A percentile compares a stretch with the other conserved stretches of the same genome.
Conservation (phyloP, 257 asterid species). For the Solanum piurae region DNA sequence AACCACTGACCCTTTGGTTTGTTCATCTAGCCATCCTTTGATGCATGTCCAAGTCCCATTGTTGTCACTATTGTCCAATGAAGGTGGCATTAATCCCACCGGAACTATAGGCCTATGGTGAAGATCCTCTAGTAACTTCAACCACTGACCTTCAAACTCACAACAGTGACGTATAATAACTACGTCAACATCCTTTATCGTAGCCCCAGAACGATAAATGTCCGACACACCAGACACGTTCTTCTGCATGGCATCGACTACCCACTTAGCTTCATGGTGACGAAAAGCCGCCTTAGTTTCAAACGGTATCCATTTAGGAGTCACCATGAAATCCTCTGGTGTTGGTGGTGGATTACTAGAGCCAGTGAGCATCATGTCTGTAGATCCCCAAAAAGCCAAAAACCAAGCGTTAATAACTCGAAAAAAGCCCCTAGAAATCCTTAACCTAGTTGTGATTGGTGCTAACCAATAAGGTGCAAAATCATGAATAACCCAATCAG, state of each 20-base stretch:
- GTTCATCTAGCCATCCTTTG: slow-evolving; percentile 4
- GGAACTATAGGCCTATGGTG: slow-evolving; percentile 13
- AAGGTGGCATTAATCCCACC: slow-evolving; percentile 12
- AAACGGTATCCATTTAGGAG: slow-evolving; percentile 21
- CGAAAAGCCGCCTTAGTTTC: slow-evolving; percentile 14
- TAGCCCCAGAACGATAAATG: background rate
- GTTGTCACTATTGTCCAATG: background rate
- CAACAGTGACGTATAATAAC: slow-evolving; percentile 2
- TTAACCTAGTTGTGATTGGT: slow-evolving; percentile 7
- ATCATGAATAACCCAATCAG: slow-evolving; percentile 27
- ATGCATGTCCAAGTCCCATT: slow-evolving; percentile 3
- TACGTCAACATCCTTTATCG: background rate
- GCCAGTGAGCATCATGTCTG: background rate
- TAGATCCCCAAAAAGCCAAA: slow-evolving; percentile 9
- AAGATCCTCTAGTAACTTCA: slow-evolving; percentile 9
- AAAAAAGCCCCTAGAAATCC: background rate
- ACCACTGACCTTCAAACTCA: slow-evolving; percentile 17
- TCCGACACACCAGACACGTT: slow-evolving; percentile 3
- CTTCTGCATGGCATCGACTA: background rate
- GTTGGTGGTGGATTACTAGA: background rate
- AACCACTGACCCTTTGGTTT: slow-evolving; percentile 4
- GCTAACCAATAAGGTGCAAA: slow-evolving; percentile 20
- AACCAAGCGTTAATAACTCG: slow-evolving; percentile 1
- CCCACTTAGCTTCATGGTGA: slow-evolving; percentile 4
- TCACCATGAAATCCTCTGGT: slow-evolving; percentile 7